These are phyloP conservation scores for Leishmania lainsoni DNA, from an alignment of 208 protist genomes.

Conservation along the genomic window DNA sequence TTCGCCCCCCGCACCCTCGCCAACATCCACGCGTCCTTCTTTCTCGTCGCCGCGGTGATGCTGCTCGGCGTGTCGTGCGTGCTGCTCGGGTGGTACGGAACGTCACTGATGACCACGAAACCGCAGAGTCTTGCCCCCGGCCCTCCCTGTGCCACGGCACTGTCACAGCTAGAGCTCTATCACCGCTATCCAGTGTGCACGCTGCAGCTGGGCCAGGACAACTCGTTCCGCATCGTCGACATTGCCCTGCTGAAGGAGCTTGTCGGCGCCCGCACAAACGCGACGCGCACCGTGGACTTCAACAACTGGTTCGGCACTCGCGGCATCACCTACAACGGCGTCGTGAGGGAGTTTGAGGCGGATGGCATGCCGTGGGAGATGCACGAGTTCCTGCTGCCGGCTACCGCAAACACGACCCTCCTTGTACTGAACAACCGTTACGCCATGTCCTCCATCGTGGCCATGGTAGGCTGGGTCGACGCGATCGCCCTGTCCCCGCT, in stretches of 20 bases:
- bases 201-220: conserved; percentile 36
- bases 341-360: conserved; percentile 23
- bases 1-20: conserved; percentile 46
- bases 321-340: conserved; percentile 44
- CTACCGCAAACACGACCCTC: conserved; percentile 40
- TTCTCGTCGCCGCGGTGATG: conserved; percentile 38
- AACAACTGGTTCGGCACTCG: conserved; percentile 60
- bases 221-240: conserved; percentile 48
- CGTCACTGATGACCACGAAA: conserved; percentile 33
- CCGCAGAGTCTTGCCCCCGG: conserved; percentile 45
- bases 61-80: conserved; percentile 53
- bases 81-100: conserved; percentile 74
- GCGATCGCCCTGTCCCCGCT: conserved; percentile 66
- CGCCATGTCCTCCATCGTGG: conserved; percentile 52
- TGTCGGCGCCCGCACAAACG: conserved; percentile 24
- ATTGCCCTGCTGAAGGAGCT: conserved; percentile 63
- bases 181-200: conserved; percentile 77
- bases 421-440: conserved; percentile 58
- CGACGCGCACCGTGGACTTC: conserved; percentile 41
- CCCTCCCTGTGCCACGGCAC: not conserved
- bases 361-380: conserved; percentile 42
- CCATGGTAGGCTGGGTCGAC: conserved; percentile 64
- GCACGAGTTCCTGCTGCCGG: conserved; percentile 43
- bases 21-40: conserved; percentile 53
- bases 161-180: conserved; percentile 40